Evolutionary conservation across 768 basidiomycete genomes (phyloP).

Genomic region (Russula compacta): DNA sequence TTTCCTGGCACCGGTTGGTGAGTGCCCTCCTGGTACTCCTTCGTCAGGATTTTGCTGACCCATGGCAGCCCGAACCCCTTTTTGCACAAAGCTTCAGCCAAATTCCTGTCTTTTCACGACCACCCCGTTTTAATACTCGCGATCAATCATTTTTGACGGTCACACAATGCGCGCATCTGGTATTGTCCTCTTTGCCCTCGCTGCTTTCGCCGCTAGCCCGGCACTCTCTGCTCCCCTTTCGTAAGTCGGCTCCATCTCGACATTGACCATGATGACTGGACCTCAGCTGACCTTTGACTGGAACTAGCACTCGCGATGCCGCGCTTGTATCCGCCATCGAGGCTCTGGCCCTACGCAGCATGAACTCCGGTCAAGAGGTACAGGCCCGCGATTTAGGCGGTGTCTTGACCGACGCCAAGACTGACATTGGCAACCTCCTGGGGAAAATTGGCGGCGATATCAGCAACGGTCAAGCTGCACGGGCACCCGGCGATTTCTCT

Average conservation of each 20-base stretch:
- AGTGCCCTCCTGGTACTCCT: neutral
- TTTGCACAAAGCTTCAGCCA: neutral
- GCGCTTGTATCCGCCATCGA: too few relatives aligned
- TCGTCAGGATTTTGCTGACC: neutral
- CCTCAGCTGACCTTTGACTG: neutral
- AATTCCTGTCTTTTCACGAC: neutral
- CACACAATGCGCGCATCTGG: neutral
- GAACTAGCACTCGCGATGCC: too few relatives aligned
- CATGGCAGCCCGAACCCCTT: neutral
- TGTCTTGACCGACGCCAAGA: too few relatives aligned
- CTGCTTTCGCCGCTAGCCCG: neutral
- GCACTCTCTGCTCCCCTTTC: neutral
- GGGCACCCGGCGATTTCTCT: too few relatives aligned
- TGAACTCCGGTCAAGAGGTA: too few relatives aligned
- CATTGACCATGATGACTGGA: neutral
- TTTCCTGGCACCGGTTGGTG: constrained; percentile 2
- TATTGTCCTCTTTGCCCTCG: neutral
- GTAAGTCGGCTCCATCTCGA: neutral
- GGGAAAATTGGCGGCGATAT: too few relatives aligned
- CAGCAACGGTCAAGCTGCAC: too few relatives aligned
- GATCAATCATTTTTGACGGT: neutral
- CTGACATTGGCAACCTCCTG: too few relatives aligned
- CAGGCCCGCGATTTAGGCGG: too few relatives aligned
- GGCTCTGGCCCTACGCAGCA: too few relatives aligned
- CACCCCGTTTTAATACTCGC: neutral